Conservation (phyloP, 1,139 yeast species). For the Taphrina populina region DNA sequence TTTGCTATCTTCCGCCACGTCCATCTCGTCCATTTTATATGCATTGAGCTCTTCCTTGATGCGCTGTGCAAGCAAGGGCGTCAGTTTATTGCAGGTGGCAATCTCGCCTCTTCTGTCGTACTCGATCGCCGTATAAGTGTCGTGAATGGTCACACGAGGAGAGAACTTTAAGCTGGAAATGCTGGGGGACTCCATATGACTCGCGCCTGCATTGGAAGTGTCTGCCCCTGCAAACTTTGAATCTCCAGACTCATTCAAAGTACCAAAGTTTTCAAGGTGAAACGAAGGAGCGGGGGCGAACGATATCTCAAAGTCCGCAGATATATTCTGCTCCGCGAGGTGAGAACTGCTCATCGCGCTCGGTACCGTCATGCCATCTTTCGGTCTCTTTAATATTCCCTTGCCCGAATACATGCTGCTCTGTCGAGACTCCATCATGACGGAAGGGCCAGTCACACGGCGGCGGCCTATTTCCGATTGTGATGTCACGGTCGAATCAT, state of each 20-base stretch:
- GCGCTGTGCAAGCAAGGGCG: conserved; percentile 83
- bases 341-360: neutral
- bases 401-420: conserved; percentile 14
- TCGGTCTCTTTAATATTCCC: conserved; percentile 13
- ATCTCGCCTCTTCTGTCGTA: conserved; percentile 92
- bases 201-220: too few relatives aligned
- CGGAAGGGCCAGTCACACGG: too few relatives aligned
- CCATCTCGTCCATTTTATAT: conserved; percentile 71
- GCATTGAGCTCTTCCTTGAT: conserved; percentile 83
- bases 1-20: conserved; percentile 50
- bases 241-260: too few relatives aligned
- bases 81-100: conserved; percentile 88
- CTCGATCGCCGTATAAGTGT: conserved; percentile 78
- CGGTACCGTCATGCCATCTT: neutral
- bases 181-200: too few relatives aligned
- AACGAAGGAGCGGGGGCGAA: conserved; percentile 14
- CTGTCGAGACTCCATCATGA: too few relatives aligned
- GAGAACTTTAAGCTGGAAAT: conserved; percentile 81
- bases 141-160: conserved; percentile 78
- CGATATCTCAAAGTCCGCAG: conserved; percentile 1
- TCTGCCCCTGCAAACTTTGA: too few relatives aligned
- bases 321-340: neutral
- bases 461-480: too few relatives aligned
- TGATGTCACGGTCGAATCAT: neutral
- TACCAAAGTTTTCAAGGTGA: conserved; percentile 3